Percentiles rank a stretch among this genome's conserved stretches.
Conservation (phyloP, 805 yeast genomes). For the Starmerella khaoyaiensis region DNA sequence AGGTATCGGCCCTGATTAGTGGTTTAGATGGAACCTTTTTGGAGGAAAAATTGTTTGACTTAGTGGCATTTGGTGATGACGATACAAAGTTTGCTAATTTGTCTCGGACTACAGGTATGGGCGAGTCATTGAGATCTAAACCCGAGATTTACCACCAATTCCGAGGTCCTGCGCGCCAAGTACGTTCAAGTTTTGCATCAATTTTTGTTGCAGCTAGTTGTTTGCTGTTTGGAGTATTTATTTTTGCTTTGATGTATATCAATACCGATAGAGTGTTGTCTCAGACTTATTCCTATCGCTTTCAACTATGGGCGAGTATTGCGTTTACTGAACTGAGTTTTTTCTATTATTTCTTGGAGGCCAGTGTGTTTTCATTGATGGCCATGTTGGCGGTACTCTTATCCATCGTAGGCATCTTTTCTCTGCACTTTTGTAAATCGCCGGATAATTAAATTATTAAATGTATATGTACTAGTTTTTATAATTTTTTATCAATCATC, state of each 20-base stretch:
- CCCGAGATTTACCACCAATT: constrained; percentile 57
- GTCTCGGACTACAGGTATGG: constrained; percentile 3
- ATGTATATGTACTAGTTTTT: too few relatives aligned
- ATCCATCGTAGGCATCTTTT: too few relatives aligned
- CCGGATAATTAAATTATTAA: too few relatives aligned
- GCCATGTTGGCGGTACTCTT: constrained; percentile 37
- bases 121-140: constrained; percentile 29
- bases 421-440: too few relatives aligned
- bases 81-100: constrained; percentile 11
- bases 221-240: constrained; percentile 32
- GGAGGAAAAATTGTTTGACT: constrained; percentile 17
- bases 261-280: too few relatives aligned
- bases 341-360: background rate
- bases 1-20: constrained; percentile 24
- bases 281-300: background rate
- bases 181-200: constrained; percentile 39
- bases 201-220: constrained; percentile 37
- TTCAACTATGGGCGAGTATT: background rate
- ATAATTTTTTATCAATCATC: constrained; percentile 20
- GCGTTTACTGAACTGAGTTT: too few relatives aligned
- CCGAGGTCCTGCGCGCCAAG: constrained; percentile 40
- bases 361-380: constrained; percentile 21
- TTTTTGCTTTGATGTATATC: constrained; percentile 30
- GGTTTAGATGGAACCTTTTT: constrained; percentile 18
- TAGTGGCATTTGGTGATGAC: constrained; percentile 15